These are phyloP conservation scores for Hypoxylon fragiforme DNA, from an alignment of 495 filamentous ascomycete genomes.

Conservation along the genomic window DNA sequence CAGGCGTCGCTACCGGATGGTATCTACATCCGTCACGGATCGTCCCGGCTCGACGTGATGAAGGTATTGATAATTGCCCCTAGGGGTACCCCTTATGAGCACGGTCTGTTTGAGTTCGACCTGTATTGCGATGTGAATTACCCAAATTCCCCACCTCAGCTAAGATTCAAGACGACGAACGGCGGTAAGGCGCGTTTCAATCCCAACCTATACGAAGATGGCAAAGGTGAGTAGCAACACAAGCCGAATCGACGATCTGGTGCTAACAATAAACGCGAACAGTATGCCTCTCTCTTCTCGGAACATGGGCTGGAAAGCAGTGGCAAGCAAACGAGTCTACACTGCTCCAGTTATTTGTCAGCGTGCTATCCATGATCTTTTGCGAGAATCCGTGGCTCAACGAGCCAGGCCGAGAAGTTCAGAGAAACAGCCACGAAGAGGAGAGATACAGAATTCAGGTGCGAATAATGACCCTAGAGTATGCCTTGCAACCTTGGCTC, in stretches of 20 bases:
- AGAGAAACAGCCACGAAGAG: slow-evolving; percentile 43
- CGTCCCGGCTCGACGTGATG: slow-evolving; percentile 57
- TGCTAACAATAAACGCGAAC: slow-evolving; percentile 17
- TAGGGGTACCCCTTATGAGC: slow-evolving; percentile 60
- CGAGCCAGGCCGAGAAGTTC: slow-evolving; percentile 53
- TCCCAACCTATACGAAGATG: slow-evolving; percentile 61
- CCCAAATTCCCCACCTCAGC: slow-evolving; percentile 52
- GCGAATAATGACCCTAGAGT: slow-evolving; percentile 44
- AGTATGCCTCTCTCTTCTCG: slow-evolving; percentile 63
- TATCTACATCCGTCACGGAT: slow-evolving; percentile 60
- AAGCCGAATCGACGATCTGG: too few species aligned
- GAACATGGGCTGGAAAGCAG: slow-evolving; percentile 58
- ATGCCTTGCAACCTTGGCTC: slow-evolving; percentile 54
- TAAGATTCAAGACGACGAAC: slow-evolving; percentile 56
- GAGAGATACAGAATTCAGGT: too few species aligned
- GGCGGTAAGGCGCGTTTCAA: slow-evolving; percentile 54
- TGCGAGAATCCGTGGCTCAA: slow-evolving; percentile 61
- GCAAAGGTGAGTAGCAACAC: slow-evolving; percentile 53
- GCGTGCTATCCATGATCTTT: slow-evolving; percentile 65
- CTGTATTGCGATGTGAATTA: slow-evolving; percentile 52
- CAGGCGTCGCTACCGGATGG: slow-evolving; percentile 57
- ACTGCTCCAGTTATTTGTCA: slow-evolving; percentile 62
- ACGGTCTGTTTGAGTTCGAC: slow-evolving; percentile 66
- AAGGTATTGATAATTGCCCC: slow-evolving; percentile 63
- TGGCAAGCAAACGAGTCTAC: slow-evolving; percentile 60